Base-by-base conservation (phyloP, 106 monocot genomes). In the Allium fistulosum region DNA sequence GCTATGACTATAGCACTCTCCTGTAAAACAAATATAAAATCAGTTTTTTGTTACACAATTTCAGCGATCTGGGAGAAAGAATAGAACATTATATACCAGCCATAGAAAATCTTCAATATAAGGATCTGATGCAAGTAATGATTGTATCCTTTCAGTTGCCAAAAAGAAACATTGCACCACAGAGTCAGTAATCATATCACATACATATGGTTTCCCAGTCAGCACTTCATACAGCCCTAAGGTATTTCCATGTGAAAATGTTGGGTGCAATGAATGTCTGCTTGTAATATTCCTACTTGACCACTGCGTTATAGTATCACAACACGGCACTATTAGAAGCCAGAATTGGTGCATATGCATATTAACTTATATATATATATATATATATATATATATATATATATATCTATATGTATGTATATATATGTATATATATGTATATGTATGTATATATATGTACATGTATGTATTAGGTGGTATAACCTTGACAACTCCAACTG, bases 161-260 rank as follows among this genome's bases (percentile, higher is more conserved):
- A 99, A 75, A 59, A 90, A 99, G 85, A 92, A 99, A 63, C 90
- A 93, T 63, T 85, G 99, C 28, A 93, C 90, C 62, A 81, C 85
- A 75, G 99, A 83, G 10, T 99, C 90, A 18, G 93, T 76, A 22
- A 99, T 74, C 81, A 99, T 90, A 63, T 99, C 90, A 74, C 93
- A 90, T 8, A 99, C 69, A 78, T 90, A 87, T 16, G 93, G 90
- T 68, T 85, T 99, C 62, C 99, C 87, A 75, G 69, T 70, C n/a
- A 99, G 75, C 59, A 99, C 93, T 81, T 99, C 99, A 78, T 90
- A 99, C 17, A 99, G 73, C 51, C 99, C 99, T 67, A 99, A 71
- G 58, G 99, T 90, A 73, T 79, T 93, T 75, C 90, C 89, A 79
- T 99, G 99, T 22, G 85, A 87, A 76, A 99, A 90, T 47, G 79